phyloP scores from a whole-genome alignment of 2,329 filamentous ascomycete genomes.

The Trichoderma sp. region DNA sequence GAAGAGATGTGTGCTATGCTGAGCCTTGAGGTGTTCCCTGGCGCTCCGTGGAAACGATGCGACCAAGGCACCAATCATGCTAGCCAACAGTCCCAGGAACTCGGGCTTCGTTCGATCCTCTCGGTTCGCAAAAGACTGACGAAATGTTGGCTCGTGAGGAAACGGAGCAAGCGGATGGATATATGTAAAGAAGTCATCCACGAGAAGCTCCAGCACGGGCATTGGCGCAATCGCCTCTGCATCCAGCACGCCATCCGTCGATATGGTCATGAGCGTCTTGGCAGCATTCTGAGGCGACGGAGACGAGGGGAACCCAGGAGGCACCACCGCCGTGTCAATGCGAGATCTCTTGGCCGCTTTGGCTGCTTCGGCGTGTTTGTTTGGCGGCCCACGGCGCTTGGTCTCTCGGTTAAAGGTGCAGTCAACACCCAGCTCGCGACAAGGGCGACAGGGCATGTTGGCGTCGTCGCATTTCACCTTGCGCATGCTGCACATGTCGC shows the following conservation, averaged over 20 bases:
- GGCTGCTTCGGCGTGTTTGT: slow-evolving; percentile 60
- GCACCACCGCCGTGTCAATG: slow-evolving; percentile 35
- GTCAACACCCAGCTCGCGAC: slow-evolving; percentile 57
- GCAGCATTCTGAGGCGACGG: slow-evolving; percentile 51
- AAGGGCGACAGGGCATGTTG: slow-evolving; percentile 58
- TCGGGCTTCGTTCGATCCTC: slow-evolving; percentile 66
- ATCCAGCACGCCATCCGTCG: slow-evolving; percentile 48
- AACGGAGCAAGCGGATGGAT: slow-evolving; percentile 77
- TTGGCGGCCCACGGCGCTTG: slow-evolving; percentile 60
- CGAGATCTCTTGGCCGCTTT: slow-evolving; percentile 54
- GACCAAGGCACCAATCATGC: slow-evolving; percentile 74
- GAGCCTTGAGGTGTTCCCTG: slow-evolving; percentile 66
- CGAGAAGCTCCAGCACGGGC: slow-evolving; percentile 65
- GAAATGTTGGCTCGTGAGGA: slow-evolving; percentile 76
- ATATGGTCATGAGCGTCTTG: slow-evolving; percentile 52
- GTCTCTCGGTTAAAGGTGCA: slow-evolving; percentile 60
- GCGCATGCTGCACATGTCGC: slow-evolving; percentile 63
- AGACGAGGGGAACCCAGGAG: slow-evolving; percentile 36
- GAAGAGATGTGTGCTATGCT: slow-evolving; percentile 65
- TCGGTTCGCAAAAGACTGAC: slow-evolving; percentile 65
- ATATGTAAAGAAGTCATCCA: slow-evolving; percentile 83
- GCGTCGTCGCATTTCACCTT: slow-evolving; percentile 64
- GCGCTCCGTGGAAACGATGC: slow-evolving; percentile 75
- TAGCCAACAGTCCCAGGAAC: slow-evolving; percentile 70
- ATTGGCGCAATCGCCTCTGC: slow-evolving; percentile 72